Evolutionary conservation across 371 early-diverging fungal genomes (phyloP), one percentile per base, ranked within the genome.

Genomic region (Syncephalastrum racemosum): DNA sequence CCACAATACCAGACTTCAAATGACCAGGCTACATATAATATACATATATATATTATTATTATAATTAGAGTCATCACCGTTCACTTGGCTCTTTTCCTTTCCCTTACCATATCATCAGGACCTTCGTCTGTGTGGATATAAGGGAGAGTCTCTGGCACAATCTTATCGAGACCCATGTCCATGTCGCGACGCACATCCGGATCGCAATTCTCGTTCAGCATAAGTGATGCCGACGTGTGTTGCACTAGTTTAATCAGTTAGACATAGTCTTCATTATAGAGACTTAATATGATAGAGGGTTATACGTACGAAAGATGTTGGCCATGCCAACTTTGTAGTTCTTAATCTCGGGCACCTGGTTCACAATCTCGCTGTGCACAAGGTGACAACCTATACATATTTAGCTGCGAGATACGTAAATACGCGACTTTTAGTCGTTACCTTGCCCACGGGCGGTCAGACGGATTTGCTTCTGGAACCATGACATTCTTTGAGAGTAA

Each of bases 211-310:
- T 95, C 95, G 63, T 95, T 94, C 42, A 96, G 66, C 56, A 90
- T 89, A 15, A 95, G 70, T 0, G 93, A 92, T 1, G 95, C 95
- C 24, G 92, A 91, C 2, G 93, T 96, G 63, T 95, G 96, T 67
- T 94, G 91, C 49, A 95, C 87, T 90, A 60, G 8, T 19, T 16
- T 48, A 43, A 39, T 50, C 4, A 25, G 52, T 46, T 12, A 53
- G 6, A 7, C 23, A 41, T 36, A 40, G 46, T 0, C 10, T 51
- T 7, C 27, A 56, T 46, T 13, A 42, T 20, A 39, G 44, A 16
- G 16, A 40, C 1, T n/a, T 4, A 12, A 15, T 12, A 36, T 4
- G 1, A 42, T 10, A 50, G 14, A n/a, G 36, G 15, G 50, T 15
- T 15, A 16, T 10, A 65, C 81, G 72, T 80, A 87, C 90, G 73